Base-by-base conservation (phyloP, 2,329 filamentous ascomycete genomes). In the Phyllosticta capitalensis region DNA sequence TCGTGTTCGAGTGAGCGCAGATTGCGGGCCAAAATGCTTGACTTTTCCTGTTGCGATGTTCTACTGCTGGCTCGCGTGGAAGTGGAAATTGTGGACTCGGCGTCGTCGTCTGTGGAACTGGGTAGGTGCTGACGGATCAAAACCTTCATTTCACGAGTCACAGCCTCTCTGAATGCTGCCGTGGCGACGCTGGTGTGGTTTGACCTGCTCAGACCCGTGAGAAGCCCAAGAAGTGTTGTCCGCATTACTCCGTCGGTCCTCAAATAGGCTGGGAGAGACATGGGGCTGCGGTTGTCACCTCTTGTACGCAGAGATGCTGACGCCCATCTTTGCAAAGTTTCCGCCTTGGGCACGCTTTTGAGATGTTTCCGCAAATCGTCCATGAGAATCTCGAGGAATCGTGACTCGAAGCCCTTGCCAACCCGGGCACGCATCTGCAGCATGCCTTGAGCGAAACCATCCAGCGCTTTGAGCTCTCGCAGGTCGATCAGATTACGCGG, bases 71-170 rank as follows among this genome's bases (percentile, higher is more conserved):
- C 83, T 62, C 84, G 78, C 0, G 92, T 96, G 2, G 92, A 95
- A 0, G 86, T 81, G 1, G 92, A 92, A 74, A 92, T 86, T 76
- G 92, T 87, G 0, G 91, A 95, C 70, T 94, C 90, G 62, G 87
- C 89, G 69, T 99, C 94, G 65, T 97, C 92, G 62, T 99, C 94
- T 66, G 85, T 94, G 10, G 92, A 95, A 68, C 91, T 96, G 0
- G 94, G 94, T 48, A 99, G 79, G 22, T 92, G 88, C 60, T 85
- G 84, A 58, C 91, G 83, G 55, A 99, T 92, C 54, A 97, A 78
- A 33, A 83, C 85, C 66, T 92, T 88, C 70, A 97, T 87, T 72
- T 99, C 94, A 55, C 89, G 86, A 63, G 95, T 76, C 12, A 95
- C 84, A 0, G 89, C 82, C 49, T 95, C 91, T 64, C 92, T 84